Conservation (phyloP, 2,329 filamentous ascomycete genomes). For the Rhynchosporium secalis region DNA sequence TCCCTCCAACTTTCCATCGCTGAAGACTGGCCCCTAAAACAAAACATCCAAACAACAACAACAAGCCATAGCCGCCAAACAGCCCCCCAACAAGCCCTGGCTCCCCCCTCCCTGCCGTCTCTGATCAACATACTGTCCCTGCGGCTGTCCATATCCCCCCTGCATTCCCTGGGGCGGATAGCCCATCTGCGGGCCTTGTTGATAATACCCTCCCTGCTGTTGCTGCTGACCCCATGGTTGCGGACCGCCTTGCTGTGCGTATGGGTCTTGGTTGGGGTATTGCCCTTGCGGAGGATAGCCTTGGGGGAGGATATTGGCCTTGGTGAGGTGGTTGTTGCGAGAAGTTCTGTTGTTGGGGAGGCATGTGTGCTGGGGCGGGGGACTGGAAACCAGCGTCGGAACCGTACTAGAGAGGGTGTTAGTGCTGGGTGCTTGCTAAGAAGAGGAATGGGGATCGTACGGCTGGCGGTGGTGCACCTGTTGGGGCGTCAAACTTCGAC, state of each 20-base stretch:
- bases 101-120: slow-evolving; percentile 36
- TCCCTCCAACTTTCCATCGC: neutral
- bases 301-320: neutral
- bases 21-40: slow-evolving; percentile 42
- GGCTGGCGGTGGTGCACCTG: slow-evolving; percentile 32
- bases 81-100: slow-evolving; percentile 44
- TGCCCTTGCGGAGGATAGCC: slow-evolving; percentile 13
- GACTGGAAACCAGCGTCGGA: slow-evolving; percentile 20
- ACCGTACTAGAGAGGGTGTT: slow-evolving; percentile 21
- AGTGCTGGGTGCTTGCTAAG: neutral
- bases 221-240: neutral
- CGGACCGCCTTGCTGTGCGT: slow-evolving; percentile 18
- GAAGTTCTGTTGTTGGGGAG: slow-evolving; percentile 18
- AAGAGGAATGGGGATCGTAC: neutral
- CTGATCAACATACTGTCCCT: slow-evolving; percentile 44
- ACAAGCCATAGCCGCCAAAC: slow-evolving; percentile 48
- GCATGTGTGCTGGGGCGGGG: slow-evolving; percentile 29
- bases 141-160: slow-evolving; percentile 22
- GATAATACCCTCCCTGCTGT: slow-evolving; percentile 29
- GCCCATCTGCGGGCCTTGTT: slow-evolving; percentile 32
- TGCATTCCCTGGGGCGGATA: slow-evolving; percentile 25
- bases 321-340: neutral
- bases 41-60: slow-evolving; percentile 54
- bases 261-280: slow-evolving; percentile 12
- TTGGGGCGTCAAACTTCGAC: slow-evolving; percentile 29